Conservation (phyloP, 164 flowering plant genomes). For the Protea cynaroides region DNA sequence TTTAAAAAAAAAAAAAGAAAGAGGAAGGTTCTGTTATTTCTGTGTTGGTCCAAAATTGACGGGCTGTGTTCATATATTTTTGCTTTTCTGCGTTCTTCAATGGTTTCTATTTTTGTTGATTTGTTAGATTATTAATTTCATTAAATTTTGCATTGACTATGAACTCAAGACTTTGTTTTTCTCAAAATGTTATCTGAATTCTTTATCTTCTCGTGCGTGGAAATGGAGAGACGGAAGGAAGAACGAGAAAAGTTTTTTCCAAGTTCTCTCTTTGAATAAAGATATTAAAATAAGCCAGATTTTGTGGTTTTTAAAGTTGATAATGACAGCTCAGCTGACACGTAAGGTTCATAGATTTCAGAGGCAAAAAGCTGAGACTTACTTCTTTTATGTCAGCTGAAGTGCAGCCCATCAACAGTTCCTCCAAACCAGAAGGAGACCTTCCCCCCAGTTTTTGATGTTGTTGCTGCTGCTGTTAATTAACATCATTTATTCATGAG, state of each 20-base stretch:
- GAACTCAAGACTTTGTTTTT: too few species aligned
- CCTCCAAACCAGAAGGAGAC: conserved; percentile 74
- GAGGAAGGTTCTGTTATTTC: conserved; percentile 21
- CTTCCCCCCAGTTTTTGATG: conserved; percentile 67
- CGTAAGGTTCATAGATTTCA: conserved; percentile 36
- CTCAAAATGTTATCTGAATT: too few species aligned
- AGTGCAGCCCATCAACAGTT: conserved; percentile 86
- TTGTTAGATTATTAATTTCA: too few species aligned
- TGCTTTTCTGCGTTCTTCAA: neutral
- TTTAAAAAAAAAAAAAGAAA: conserved; percentile 16
- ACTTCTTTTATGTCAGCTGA: conserved; percentile 72
- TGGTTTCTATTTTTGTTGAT: conserved; percentile 3
- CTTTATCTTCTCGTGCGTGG: too few species aligned
- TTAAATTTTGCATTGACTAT: neutral
- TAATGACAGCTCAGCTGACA: conserved; percentile 14
- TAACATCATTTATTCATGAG: conserved; percentile 6
- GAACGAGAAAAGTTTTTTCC: too few species aligned
- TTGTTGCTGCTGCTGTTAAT: conserved; percentile 32
- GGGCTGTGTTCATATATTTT: neutral
- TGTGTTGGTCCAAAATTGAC: conserved; percentile 12
- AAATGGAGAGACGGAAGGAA: neutral
- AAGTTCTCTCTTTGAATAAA: too few species aligned
- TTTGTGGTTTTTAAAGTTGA: conserved; percentile 1
- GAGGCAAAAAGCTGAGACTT: conserved; percentile 54
- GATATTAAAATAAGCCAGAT: neutral